Base-by-base conservation (phyloP, 768 basidiomycete genomes). In the Xerocomellus chrysenteron region DNA sequence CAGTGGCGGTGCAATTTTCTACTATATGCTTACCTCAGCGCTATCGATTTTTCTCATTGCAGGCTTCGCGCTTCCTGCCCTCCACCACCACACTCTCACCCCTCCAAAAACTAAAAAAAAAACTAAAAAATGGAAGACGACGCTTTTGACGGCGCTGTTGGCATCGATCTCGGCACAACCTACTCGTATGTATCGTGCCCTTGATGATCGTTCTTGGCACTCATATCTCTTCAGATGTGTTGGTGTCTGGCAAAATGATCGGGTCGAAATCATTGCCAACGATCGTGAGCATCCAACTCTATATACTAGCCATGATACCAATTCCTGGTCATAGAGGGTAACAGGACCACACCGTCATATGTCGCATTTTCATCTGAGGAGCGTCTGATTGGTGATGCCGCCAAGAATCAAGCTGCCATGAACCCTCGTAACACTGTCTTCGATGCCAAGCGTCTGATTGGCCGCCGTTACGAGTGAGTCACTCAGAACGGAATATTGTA, bases 221-320 rank as follows among this genome's bases (percentile, higher is more conserved):
- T 65, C 52, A 61, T 57, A 52, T 58, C 53, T 65, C 50, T 68
- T 37, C 65, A 96, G 94, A 47, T 98, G 95, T 75, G 96, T 98
- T 67, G 96, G 94, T 80, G 94, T 98, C 70, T 98, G 95, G 95
- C 93, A 96, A 84, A 94, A 97, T 76, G 96, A 98, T 84, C 94
- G 96, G 69, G 95, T 98, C 68, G 95, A 98, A 77, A 98, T 98
- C 81, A 98, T 98, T 73, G 89, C 92, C 79, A 94, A 94, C 69
- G 92, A 94, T 82, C 92, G 90, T 92, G 65, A 75, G 90, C 80
- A 47, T 51, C 14, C 37, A 43, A 53, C 54, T 51, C 52, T 11
- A 48, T 14, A 17, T 46, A 13, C 26, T 12, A 17, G 17, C 17
- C 33, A 28, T 52, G 21, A 48, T 50, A 46, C 43, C 32, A 37